Conservation (phyloP, 2,329 filamentous ascomycete species). For the Albifimbria verrucaria region DNA sequence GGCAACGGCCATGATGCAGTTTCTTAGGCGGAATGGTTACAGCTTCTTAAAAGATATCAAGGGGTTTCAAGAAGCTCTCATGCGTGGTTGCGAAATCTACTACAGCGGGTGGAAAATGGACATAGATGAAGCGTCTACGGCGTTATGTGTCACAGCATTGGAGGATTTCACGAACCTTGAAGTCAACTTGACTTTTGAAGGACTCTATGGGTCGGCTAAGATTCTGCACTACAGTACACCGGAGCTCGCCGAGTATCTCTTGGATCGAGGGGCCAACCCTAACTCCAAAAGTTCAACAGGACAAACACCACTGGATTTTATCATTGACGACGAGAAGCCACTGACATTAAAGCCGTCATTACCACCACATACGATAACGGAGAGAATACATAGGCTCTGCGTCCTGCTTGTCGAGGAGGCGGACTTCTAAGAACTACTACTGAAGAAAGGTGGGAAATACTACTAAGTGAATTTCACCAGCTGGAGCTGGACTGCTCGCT, state of each 20-base stretch:
- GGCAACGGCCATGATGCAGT: neutral
- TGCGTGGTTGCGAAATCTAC: neutral
- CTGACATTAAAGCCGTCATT: too few species aligned
- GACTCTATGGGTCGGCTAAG: neutral
- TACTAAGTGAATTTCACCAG: too few species aligned
- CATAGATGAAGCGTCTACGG: neutral
- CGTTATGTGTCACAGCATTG: neutral
- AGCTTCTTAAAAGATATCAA: neutral
- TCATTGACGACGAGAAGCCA: too few species aligned
- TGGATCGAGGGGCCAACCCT: neutral
- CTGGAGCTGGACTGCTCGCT: too few species aligned
- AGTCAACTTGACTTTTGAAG: neutral
- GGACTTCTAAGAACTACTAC: too few species aligned
- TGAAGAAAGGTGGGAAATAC: too few species aligned
- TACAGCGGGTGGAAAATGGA: neutral
- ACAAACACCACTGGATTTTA: neutral
- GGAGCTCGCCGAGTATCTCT: neutral
- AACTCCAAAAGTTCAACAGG: neutral
- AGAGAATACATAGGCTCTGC: too few species aligned
- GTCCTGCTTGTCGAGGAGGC: too few species aligned
- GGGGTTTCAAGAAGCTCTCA: neutral
- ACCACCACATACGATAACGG: too few species aligned
- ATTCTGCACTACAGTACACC: neutral
- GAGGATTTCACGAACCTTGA: neutral
- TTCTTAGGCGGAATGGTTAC: neutral